Base-by-base conservation (phyloP, 345 rosid species). In the Laguncularia racemosa region DNA sequence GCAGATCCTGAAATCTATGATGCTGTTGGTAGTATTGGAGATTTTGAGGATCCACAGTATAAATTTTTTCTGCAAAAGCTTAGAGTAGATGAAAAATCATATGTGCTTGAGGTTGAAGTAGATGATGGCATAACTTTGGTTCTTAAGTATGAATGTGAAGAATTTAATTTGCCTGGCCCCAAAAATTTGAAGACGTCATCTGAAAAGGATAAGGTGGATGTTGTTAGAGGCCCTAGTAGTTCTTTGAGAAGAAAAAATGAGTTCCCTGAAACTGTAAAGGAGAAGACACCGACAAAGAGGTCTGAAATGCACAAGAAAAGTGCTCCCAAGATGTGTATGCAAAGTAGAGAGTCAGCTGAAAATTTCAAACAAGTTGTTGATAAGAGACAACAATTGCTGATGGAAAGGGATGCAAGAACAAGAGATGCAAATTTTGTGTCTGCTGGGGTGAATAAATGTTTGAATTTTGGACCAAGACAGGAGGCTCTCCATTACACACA, bases 51-150 rank as follows among this genome's bases (percentile, higher is more conserved):
- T 66, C 63, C 67, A 16, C 58, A 63, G 13, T 83, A 74, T 71
- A 53, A 51, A 56, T 46, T 16, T 57, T 76, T 81, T 67, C 62
- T 72, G 53, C 65, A 73, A 50, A 72, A 76, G 44, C 46, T 70
- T 11, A 70, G 64, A 58, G 66, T 14, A 59, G 67, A 74, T 50
- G 67, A 64, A 33, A 33, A 28, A 48, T 72, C 83, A 28, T 73
- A 62, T 54, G 55, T 64, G 17, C 62, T 71, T 20, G 67, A 67
- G 55, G 43, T 58, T 56, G 54, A 74, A 14, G 15, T 60, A 15
- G 26, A 47, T 3, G 53, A 23, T 53, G 70, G 54, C 57, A 13
- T 26, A 28, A 52, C 63, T 0, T 2, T 57, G 45, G n/a, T 69
- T 45, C 59, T 66, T 51, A 68, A 67, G 64, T 74, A 71, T 0